phyloP scores from a whole-genome alignment of 768 basidiomycete genomes.

The Psilocybe cyanescens region DNA sequence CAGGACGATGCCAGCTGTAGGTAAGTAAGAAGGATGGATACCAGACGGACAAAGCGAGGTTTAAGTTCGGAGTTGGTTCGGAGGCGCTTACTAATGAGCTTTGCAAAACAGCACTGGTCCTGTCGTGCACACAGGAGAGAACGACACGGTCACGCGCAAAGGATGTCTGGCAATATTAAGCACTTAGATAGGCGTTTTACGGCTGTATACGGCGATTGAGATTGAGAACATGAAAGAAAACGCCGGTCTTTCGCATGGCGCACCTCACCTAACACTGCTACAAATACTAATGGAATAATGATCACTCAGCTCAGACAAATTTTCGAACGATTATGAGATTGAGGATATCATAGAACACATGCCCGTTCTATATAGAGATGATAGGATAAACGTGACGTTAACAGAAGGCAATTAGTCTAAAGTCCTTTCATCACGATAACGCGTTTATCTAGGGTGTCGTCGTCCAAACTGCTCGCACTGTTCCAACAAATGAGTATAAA shows the following conservation, averaged over 20 bases:
- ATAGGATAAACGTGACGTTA: conserved; percentile 15
- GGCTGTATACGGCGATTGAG: no score
- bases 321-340: conserved; percentile 2
- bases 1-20: neutral
- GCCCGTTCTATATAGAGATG: conserved; percentile 20
- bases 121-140: neutral
- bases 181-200: no score
- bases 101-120: neutral
- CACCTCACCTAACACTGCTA: no score
- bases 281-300: no score
- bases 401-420: conserved; percentile 22
- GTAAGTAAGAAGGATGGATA: neutral
- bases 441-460: conserved; percentile 12
- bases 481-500: neutral
- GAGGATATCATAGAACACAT: conserved; percentile 11
- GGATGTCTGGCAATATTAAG: neutral
- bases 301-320: neutral
- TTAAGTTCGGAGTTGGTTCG: neutral
- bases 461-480: conserved; percentile 8
- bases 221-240: no score
- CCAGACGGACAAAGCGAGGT: neutral
- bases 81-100: neutral
- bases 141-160: neutral
- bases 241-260: no score
- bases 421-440: conserved; percentile 25